Percentiles rank a stretch among this genome's conserved stretches.
Evolutionary conservation across 495 filamentous ascomycete genomes (phyloP).

Genomic region (Neurospora sp.): DNA sequence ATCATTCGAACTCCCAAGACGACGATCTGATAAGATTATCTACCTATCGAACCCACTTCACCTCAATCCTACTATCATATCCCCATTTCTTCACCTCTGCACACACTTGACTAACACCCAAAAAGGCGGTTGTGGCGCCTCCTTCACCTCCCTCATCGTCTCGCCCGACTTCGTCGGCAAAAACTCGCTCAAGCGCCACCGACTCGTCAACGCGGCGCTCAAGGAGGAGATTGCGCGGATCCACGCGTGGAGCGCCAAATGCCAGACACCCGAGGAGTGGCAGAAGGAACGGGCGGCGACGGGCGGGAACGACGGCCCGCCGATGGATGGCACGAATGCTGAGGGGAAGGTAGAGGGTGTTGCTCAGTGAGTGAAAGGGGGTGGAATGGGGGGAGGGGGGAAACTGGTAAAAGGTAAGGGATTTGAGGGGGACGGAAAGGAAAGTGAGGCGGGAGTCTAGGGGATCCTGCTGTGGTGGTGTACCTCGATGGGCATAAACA

Average conservation of each 20-base stretch:
- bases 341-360: constrained; percentile 32
- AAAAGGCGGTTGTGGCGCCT: constrained; percentile 86
- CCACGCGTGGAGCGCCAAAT: constrained; percentile 98
- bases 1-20: not conserved
- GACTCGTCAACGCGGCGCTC: constrained; percentile 76
- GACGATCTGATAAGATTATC: not conserved
- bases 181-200: constrained; percentile 76
- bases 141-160: constrained; percentile 86
- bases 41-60: too few relatives aligned
- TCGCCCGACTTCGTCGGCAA: constrained; percentile 81
- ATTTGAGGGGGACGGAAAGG: too few relatives aligned
- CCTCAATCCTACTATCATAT: too few relatives aligned
- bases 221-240: constrained; percentile 91
- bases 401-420: too few relatives aligned
- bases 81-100: too few relatives aligned
- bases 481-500: not conserved
- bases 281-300: constrained; percentile 48
- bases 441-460: not conserved
- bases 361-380: constrained; percentile 15
- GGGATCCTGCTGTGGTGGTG: not conserved
- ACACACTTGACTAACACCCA: constrained; percentile 3
- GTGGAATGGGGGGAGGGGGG: too few relatives aligned
- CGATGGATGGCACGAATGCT: constrained; percentile 29
- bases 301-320: constrained; percentile 23
- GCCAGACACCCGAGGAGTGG: constrained; percentile 92